A percentile compares a stretch with the other conserved stretches of the same genome.
These are phyloP conservation scores for Pestalotiopsis sp. DNA, from an alignment of 2,329 filamentous ascomycete species.

Conservation along the genomic window DNA sequence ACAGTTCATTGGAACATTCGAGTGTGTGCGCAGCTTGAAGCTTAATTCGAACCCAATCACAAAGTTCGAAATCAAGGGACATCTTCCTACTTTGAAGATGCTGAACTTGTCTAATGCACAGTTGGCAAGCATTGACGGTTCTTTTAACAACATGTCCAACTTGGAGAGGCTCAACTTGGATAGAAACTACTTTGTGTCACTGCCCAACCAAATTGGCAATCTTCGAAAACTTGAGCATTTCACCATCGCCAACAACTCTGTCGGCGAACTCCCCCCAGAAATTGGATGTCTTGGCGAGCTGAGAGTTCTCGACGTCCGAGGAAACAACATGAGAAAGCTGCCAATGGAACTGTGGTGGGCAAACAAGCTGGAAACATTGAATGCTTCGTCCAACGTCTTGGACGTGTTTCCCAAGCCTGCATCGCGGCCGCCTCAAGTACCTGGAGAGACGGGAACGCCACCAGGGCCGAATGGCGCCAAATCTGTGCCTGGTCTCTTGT, in stretches of 20 bases:
- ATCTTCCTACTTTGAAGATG: slow-evolving; percentile 79
- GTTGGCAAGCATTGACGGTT: slow-evolving; percentile 83
- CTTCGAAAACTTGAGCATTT: slow-evolving; percentile 85
- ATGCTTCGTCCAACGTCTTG: slow-evolving; percentile 92
- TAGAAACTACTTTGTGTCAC: slow-evolving; percentile 91
- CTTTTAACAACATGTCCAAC: slow-evolving; percentile 86
- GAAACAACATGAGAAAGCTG: slow-evolving; percentile 89
- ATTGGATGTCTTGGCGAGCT: slow-evolving; percentile 88
- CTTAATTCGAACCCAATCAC: slow-evolving; percentile 96
- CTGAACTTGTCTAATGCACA: slow-evolving; percentile 92
- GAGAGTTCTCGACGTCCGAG: slow-evolving; percentile 82
- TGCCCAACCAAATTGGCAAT: slow-evolving; percentile 84
- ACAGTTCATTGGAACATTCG: slow-evolving; percentile 86
- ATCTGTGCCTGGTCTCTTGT: slow-evolving; percentile 50
- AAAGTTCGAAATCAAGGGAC: slow-evolving; percentile 79
- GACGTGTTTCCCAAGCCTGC: slow-evolving; percentile 87
- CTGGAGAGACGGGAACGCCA: slow-evolving; percentile 47
- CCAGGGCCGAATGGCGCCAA: slow-evolving; percentile 35
- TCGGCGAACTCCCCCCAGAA: slow-evolving; percentile 81
- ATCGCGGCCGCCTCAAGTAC: slow-evolving; percentile 66
- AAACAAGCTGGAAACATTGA: slow-evolving; percentile 85
- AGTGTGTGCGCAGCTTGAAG: slow-evolving; percentile 79
- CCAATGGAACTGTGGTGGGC: slow-evolving; percentile 97
- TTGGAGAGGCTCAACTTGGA: slow-evolving; percentile 87
- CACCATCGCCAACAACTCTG: slow-evolving; percentile 89